Evolutionary conservation across 2,329 filamentous ascomycete genomes (phyloP), one percentile per base, ranked within the genome.

Genomic region (Cordyceps militaris): DNA sequence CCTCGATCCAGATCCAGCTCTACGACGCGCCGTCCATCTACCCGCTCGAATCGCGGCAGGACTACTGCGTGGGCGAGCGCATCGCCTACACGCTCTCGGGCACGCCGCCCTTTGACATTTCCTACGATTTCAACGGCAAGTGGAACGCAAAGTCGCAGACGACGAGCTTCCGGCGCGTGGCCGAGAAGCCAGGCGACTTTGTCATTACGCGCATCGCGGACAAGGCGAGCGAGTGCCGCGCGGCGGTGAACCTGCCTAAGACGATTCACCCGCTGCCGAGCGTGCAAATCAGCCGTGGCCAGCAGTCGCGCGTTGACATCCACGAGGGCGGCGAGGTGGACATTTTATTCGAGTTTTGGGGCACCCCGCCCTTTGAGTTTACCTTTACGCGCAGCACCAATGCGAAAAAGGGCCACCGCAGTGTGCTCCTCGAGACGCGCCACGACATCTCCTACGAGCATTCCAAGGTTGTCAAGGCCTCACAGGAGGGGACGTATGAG

Each of bases 61-160:
- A 99, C 74, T 97, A 93, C 74, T 99, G 94, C 71, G 92, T 99
- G 11, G 94, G 95, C 63, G 94, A 99, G 71, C 87, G 92, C 56
- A 87, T 99, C 63, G 88, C 89, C 3, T 99, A 96, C 74, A 91
- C 90, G 0, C 83, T 99, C 6, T 90, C 91, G 1, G 95, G 94
- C 46, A 89, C 89, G 56, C 86, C 91, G 19, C 95, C 95, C 0
- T 99, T 99, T 71, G 90, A 93, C 46, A 87, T 99, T 46, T 87
- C 87, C 71, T 99, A 99, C 75, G 88, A 84, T 11, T 99, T 99
- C 73, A 86, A 92, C 64, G 87, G 86, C 57, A 81, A 82, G 43
- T 86, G 89, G 73, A 93, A 90, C 70, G 94, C 93, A 56, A 87
- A 87, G 63, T 87, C 88, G 13, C 76, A 82, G 38, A 88, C 85